Evolutionary conservation across 768 basidiomycete species (phyloP).

Genomic region (Auriscalpium orientale): DNA sequence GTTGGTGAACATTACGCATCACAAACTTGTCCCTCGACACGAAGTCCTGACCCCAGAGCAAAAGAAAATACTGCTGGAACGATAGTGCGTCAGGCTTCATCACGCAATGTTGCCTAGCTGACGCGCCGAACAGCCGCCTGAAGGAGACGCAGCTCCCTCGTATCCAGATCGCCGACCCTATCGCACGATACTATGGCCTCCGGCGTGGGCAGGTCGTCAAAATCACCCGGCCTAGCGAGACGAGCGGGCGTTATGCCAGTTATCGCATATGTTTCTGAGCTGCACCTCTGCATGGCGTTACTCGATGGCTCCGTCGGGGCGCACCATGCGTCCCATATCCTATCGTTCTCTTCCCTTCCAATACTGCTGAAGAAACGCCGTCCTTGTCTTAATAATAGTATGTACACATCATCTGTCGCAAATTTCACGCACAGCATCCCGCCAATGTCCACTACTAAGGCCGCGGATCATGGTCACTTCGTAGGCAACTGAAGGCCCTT

Average conservation of each 20-base stretch:
- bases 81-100: constrained; percentile 65
- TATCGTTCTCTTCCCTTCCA: too few relatives aligned
- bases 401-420: too few relatives aligned
- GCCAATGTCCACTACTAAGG: too few relatives aligned
- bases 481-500: too few relatives aligned
- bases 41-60: constrained; percentile 80
- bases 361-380: too few relatives aligned
- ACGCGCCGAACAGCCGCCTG: constrained; percentile 59
- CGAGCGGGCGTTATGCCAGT: constrained; percentile 87
- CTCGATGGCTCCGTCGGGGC: too few relatives aligned
- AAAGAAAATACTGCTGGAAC: constrained; percentile 78
- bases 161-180: constrained; percentile 93
- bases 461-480: too few relatives aligned
- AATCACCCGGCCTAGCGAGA: constrained; percentile 95
- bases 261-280: constrained; percentile 83
- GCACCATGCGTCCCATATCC: too few relatives aligned
- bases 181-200: constrained; percentile 97
- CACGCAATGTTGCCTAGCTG: neutral
- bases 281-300: neutral
- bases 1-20: constrained; percentile 95
- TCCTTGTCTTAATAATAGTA: too few relatives aligned
- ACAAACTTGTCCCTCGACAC: constrained; percentile 90
- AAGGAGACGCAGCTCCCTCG: constrained; percentile 98
- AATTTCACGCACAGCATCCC: too few relatives aligned
- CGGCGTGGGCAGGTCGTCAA: constrained; percentile 95